Conservation (phyloP, 2,329 filamentous ascomycete genomes). For the Trichoderma sp. region DNA sequence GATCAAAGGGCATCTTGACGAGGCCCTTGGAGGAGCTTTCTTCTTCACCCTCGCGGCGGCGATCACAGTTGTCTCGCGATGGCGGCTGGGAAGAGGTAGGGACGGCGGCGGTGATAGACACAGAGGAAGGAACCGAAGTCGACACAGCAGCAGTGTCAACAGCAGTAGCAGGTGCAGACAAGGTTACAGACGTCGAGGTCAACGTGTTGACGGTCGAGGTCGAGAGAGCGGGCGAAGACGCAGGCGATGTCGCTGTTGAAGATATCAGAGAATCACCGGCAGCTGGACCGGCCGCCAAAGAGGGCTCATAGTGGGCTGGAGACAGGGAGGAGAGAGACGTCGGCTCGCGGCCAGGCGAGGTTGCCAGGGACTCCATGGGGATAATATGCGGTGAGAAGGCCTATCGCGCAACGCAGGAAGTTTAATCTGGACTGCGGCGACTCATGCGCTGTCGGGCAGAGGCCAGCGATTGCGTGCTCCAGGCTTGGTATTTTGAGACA, state of each 20-base stretch:
- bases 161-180: not conserved
- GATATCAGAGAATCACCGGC: conserved; percentile 9
- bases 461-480: conserved; percentile 29
- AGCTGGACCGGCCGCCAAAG: conserved; percentile 6
- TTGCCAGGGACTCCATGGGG: conserved; percentile 28
- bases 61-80: conserved; percentile 53
- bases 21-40: conserved; percentile 48
- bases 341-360: conserved; percentile 21
- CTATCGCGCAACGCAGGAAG: conserved; percentile 26
- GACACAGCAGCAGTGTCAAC: not conserved
- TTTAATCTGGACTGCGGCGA: conserved; percentile 25
- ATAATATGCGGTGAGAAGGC: conserved; percentile 28
- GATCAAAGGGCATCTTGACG: conserved; percentile 62
- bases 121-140: not conserved
- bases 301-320: conserved; percentile 18
- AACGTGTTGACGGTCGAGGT: conserved; percentile 17
- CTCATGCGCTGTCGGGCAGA: conserved; percentile 21
- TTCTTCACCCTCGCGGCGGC: conserved; percentile 53
- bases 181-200: conserved; percentile 10
- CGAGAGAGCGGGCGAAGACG: conserved; percentile 7
- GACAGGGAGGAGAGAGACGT: conserved; percentile 19
- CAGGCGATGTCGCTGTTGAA: conserved; percentile 6
- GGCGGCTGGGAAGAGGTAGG: conserved; percentile 34
- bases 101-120: not conserved
- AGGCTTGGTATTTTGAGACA: conserved; percentile 27